A percentile compares a stretch with the other conserved stretches of the same genome.
Evolutionary conservation across 2,329 filamentous ascomycete genomes (phyloP).

Genomic region (Beauveria medogensis): DNA sequence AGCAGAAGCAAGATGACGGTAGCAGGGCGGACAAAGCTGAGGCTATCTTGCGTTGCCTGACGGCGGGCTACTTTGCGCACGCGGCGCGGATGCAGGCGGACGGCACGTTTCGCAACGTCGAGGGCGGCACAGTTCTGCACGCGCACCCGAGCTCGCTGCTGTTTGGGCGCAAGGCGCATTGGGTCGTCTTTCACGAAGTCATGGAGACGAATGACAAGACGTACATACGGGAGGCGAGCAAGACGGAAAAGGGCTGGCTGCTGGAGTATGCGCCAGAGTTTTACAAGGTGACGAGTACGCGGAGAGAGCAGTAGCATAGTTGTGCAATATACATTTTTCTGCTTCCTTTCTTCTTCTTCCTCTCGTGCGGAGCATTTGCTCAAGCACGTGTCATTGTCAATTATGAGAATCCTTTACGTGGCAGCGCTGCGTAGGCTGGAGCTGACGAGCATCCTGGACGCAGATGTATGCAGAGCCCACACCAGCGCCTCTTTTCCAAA

Average conservation of each 20-base stretch:
- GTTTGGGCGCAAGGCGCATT: conserved; percentile 94
- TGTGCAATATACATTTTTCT: neutral
- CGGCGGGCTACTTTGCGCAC: conserved; percentile 86
- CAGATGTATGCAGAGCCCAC: neutral
- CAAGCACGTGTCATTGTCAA: neutral
- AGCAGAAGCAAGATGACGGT: neutral
- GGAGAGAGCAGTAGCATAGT: conserved; percentile 13
- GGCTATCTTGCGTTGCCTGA: conserved; percentile 75
- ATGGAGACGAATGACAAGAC: conserved; percentile 83
- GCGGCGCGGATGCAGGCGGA: conserved; percentile 91
- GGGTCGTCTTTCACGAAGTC: conserved; percentile 92
- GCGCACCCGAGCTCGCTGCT: conserved; percentile 89
- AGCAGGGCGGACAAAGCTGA: conserved; percentile 43
- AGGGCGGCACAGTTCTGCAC: conserved; percentile 67
- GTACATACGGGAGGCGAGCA: conserved; percentile 86
- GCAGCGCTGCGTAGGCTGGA: no score
- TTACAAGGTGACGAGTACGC: conserved; percentile 49
- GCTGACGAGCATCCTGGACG: no score
- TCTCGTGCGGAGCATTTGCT: neutral
- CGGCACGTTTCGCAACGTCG: conserved; percentile 81
- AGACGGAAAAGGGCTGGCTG: conserved; percentile 88
- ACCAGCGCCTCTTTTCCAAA: neutral
- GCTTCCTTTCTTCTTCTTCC: neutral
- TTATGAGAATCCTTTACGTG: no score
- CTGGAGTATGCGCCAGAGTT: conserved; percentile 81